Evolutionary conservation across 345 rosid genomes (phyloP).

Genomic region (Turritis glabra): DNA sequence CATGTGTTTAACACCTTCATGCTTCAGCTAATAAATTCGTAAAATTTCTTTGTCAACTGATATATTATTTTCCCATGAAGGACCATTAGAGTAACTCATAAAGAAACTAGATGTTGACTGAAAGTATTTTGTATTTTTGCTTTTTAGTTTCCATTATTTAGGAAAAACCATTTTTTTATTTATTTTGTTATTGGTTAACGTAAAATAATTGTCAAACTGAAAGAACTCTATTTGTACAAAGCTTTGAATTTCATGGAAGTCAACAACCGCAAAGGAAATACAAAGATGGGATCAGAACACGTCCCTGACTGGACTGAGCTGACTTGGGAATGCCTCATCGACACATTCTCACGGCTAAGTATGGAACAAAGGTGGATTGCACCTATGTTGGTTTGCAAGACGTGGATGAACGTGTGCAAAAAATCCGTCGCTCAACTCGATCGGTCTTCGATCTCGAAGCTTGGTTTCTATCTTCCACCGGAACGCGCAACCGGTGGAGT

Average conservation of each 20-base stretch:
- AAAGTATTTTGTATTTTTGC: too few relatives aligned
- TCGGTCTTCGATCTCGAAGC: constrained; percentile 55
- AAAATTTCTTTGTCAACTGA: too few relatives aligned
- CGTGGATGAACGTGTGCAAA: constrained; percentile 59
- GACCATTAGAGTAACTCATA: neutral
- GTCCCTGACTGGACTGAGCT: constrained; percentile 48
- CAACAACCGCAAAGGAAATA: neutral
- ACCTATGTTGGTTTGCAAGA: constrained; percentile 68
- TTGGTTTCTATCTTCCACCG: constrained; percentile 43
- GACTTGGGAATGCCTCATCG: constrained; percentile 45
- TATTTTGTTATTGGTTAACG: too few relatives aligned
- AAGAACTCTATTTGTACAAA: too few relatives aligned
- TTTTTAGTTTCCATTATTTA: too few relatives aligned
- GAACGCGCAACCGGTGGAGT: constrained; percentile 54
- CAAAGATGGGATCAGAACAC: constrained; percentile 19
- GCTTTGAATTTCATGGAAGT: neutral
- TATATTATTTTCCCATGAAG: too few relatives aligned
- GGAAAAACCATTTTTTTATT: too few relatives aligned
- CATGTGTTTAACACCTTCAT: neutral
- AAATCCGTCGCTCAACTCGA: constrained; percentile 60
- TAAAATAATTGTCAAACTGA: too few relatives aligned
- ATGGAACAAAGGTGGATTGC: constrained; percentile 61
- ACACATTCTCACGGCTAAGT: constrained; percentile 65
- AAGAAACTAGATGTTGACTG: neutral
- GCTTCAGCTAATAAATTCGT: too few relatives aligned